These are phyloP conservation scores for Globisporangium nodosum DNA, from an alignment of 352 stramenopile species.

Conservation along the genomic window DNA sequence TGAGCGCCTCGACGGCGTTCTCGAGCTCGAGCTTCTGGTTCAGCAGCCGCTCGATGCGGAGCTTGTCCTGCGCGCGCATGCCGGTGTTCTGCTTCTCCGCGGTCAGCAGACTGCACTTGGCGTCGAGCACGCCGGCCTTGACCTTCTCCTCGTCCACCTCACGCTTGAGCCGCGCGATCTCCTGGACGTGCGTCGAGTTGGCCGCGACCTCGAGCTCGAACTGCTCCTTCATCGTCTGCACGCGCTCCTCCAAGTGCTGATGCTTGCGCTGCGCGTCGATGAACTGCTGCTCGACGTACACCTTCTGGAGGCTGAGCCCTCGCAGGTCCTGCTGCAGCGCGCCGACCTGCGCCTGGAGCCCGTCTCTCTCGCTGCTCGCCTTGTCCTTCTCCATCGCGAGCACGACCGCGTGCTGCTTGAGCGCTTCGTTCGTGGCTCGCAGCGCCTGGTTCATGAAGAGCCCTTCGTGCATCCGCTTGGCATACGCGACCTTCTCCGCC, in stretches of 20 bases:
- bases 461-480: conserved; percentile 65
- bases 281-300: conserved; percentile 38
- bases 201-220: conserved; percentile 49
- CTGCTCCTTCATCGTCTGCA: conserved; percentile 66
- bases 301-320: conserved; percentile 31
- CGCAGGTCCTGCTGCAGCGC: conserved; percentile 22
- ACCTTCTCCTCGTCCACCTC: conserved; percentile 56
- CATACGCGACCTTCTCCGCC: conserved; percentile 49
- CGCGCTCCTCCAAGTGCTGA: conserved; percentile 36
- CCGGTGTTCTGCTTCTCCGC: conserved; percentile 71
- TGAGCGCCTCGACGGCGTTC: conserved; percentile 46
- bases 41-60: conserved; percentile 66
- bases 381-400: conserved; percentile 63
- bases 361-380: conserved; percentile 29
- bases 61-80: conserved; percentile 75
- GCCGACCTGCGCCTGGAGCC: conserved; percentile 26
- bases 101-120: conserved; percentile 56
- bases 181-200: conserved; percentile 25
- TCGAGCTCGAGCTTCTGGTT: conserved; percentile 81
- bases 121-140: conserved; percentile 54
- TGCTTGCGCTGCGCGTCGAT: conserved; percentile 39
- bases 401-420: conserved; percentile 56
- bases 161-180: conserved; percentile 31
- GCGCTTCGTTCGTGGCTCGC: conserved; percentile 47
- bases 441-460: conserved; percentile 75